Percentiles rank a stretch among this genome's conserved stretches.
phyloP scores from a whole-genome alignment of 225 moss, liverwort and hornwort genomes.

The Asterella californica region DNA sequence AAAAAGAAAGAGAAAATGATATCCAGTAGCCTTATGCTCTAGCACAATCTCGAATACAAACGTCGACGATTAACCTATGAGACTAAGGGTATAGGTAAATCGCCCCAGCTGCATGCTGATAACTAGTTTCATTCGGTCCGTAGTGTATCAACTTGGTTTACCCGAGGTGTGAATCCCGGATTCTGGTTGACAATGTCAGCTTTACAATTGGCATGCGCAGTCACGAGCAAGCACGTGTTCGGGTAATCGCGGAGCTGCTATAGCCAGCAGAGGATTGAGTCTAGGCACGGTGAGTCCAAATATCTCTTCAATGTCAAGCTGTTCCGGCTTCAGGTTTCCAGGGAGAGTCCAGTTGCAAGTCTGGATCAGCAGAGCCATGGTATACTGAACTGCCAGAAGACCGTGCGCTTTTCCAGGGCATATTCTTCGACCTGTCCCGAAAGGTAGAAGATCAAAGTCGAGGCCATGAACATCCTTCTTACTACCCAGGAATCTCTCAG shows the following conservation, averaged over 20 bases:
- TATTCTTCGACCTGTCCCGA: constrained; percentile 27
- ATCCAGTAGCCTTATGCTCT: too few species aligned
- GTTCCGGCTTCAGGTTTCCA: not conserved
- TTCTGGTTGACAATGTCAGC: too few species aligned
- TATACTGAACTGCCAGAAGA: not conserved
- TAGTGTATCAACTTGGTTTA: too few species aligned
- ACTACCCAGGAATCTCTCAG: constrained; percentile 26
- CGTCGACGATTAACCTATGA: too few species aligned
- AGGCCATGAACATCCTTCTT: constrained; percentile 13
- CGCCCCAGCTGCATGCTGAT: too few species aligned
- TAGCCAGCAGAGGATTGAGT: not conserved
- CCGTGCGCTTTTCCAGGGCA: constrained; percentile 23
- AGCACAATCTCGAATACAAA: too few species aligned
- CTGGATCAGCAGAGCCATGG: constrained; percentile 30
- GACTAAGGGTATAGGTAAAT: too few species aligned
- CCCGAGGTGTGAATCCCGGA: too few species aligned
- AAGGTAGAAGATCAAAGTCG: constrained; percentile 28
- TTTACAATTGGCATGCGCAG: too few species aligned
- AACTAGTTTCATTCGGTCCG: too few species aligned
- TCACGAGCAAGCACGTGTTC: not conserved
- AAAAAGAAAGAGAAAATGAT: too few species aligned
- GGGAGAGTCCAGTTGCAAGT: constrained; percentile 25
- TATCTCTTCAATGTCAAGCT: constrained; percentile 20
- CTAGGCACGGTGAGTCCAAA: not conserved
- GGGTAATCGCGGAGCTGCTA: constrained; percentile 5